These are phyloP conservation scores for Populus ilicifolia DNA, from an alignment of 345 rosid genomes.

Conservation along the genomic window DNA sequence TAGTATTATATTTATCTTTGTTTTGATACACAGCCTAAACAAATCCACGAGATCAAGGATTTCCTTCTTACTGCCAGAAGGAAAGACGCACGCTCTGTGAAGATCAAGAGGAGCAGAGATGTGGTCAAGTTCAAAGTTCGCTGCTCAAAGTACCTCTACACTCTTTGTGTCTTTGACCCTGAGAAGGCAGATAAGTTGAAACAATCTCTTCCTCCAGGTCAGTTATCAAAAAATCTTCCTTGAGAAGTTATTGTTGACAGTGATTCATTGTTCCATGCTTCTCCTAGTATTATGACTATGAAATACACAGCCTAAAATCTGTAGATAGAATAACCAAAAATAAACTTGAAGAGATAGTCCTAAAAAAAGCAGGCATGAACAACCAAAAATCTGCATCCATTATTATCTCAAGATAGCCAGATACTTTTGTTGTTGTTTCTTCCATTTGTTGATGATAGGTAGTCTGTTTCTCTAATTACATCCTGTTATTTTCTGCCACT, in stretches of 20 bases:
- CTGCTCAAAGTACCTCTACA: slow-evolving; percentile 87
- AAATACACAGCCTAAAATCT: neutral
- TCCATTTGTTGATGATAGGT: neutral
- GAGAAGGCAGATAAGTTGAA: slow-evolving; percentile 95
- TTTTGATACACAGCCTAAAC: slow-evolving; percentile 60
- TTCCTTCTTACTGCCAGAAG: slow-evolving; percentile 95
- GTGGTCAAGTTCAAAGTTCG: slow-evolving; percentile 91
- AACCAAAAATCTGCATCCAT: neutral
- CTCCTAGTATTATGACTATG: neutral
- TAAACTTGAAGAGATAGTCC: neutral
- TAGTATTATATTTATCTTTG: neutral
- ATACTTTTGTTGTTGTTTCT: neutral
- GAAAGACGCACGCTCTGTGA: slow-evolving; percentile 88
- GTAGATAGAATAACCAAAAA: neutral
- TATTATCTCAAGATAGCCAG: neutral
- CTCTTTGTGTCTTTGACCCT: slow-evolving; percentile 74
- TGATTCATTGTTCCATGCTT: neutral
- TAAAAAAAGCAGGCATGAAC: neutral
- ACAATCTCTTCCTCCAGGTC: slow-evolving; percentile 98
- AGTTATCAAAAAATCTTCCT: neutral
- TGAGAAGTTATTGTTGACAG: neutral
- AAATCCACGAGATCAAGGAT: slow-evolving; percentile 92
- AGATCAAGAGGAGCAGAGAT: slow-evolving; percentile 79
- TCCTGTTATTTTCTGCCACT: neutral
- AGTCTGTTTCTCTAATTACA: neutral